These are phyloP conservation scores for Eucommia ulmoides DNA, from an alignment of 257 asterid genomes.

Conservation along the genomic window DNA sequence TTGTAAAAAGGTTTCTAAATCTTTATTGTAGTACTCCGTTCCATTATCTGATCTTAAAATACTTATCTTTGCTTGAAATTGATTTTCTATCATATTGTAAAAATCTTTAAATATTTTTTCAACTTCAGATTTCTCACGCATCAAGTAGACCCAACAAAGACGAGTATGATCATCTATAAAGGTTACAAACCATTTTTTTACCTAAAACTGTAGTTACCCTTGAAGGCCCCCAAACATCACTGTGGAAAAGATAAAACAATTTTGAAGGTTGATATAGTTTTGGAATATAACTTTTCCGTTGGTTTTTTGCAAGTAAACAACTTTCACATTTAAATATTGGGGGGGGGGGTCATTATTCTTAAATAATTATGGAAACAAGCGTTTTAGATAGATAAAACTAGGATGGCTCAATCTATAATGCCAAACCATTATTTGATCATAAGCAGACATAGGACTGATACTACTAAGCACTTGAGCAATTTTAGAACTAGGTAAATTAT, in stretches of 20 bases:
- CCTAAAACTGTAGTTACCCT: not conserved
- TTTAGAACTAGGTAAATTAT: not conserved
- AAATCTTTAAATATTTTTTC: not conserved
- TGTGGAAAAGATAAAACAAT: not conserved
- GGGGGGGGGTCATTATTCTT: not conserved
- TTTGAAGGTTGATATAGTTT: not conserved
- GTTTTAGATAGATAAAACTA: not conserved
- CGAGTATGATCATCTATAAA: not conserved
- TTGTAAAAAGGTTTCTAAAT: not conserved
- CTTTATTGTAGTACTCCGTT: not conserved
- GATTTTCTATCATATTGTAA: not conserved
- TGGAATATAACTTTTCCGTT: not conserved
- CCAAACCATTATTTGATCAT: not conserved
- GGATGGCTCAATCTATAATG: not conserved
- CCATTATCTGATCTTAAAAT: not conserved
- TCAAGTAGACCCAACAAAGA: not conserved
- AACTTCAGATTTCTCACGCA: not conserved
- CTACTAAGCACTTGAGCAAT: not conserved
- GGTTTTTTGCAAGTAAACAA: not conserved
- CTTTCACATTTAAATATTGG: not conserved
- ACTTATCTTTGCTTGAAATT: not conserved
- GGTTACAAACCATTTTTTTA: not conserved
- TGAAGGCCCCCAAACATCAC: not conserved
- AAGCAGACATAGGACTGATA: not conserved
- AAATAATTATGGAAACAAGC: not conserved